Percentiles rank a stretch among this genome's conserved stretches.
These are phyloP conservation scores for Talaromyces sp. DNA, from an alignment of 2,329 filamentous ascomycete genomes.

Conservation along the genomic window DNA sequence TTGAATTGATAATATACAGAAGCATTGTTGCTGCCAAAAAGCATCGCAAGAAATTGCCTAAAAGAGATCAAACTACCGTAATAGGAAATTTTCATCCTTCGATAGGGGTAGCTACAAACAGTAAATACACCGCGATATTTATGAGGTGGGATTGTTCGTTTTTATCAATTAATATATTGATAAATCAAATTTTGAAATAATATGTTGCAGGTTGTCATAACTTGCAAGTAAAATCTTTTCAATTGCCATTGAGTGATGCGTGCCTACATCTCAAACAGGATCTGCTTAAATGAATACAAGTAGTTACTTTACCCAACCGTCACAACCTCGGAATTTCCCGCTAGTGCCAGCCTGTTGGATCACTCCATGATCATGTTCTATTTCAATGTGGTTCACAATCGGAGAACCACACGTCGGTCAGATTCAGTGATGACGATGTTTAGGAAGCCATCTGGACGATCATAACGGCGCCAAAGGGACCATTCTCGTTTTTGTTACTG, in stretches of 20 bases:
- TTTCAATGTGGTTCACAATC: not conserved
- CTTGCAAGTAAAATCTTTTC: not conserved
- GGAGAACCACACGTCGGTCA: not conserved
- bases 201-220: not conserved
- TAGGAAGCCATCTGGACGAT: slow-evolving; percentile 3
- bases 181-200: not conserved
- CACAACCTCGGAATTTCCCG: not conserved
- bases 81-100: not conserved
- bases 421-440: not conserved
- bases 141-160: not conserved
- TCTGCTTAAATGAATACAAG: not conserved
- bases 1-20: not conserved
- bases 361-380: not conserved
- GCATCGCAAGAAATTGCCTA: not conserved
- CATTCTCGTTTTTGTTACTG: slow-evolving; percentile 6
- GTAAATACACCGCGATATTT: not conserved
- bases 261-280: not conserved
- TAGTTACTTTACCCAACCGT: not conserved
- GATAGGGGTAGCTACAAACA: not conserved
- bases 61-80: not conserved
- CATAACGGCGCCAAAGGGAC: slow-evolving; percentile 6
- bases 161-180: not conserved
- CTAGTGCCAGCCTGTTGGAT: not conserved
- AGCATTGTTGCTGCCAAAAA: not conserved
- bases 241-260: not conserved